These are phyloP conservation scores for Botrytis galanthina DNA, from an alignment of 2,329 filamentous ascomycete species.

Conservation along the genomic window DNA sequence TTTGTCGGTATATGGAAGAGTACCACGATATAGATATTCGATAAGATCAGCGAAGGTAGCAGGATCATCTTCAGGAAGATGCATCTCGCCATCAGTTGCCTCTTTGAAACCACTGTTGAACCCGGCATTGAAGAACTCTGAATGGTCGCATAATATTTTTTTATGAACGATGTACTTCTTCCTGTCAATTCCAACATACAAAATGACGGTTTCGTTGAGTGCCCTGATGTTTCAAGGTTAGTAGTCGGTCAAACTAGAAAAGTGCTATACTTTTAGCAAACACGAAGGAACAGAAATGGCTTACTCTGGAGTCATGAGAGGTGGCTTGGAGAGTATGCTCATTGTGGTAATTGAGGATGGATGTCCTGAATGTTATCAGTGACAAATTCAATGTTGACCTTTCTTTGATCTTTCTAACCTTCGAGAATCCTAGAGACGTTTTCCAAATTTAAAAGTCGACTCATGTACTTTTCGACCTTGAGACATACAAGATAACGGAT, in stretches of 20 bases:
- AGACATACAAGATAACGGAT: too few species aligned
- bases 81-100: neutral
- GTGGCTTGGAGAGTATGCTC: neutral
- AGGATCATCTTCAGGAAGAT: constrained; percentile 21
- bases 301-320: constrained; percentile 13
- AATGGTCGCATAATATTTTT: constrained; percentile 23
- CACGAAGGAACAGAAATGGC: neutral
- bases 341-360: neutral
- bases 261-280: neutral
- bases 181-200: constrained; percentile 21
- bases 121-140: constrained; percentile 21
- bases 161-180: constrained; percentile 27
- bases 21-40: constrained; percentile 5
- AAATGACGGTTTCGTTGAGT: constrained; percentile 13
- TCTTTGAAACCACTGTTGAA: constrained; percentile 18
- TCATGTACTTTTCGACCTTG: too few species aligned
- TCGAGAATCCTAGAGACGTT: too few species aligned
- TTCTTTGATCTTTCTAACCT: too few species aligned
- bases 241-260: neutral
- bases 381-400: neutral
- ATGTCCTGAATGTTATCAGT: neutral
- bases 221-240: neutral
- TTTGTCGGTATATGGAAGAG: neutral
- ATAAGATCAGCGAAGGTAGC: neutral
- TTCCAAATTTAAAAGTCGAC: too few species aligned